These are phyloP conservation scores for Collybiopsis luxurians DNA, from an alignment of 768 basidiomycete species.

Conservation along the genomic window DNA sequence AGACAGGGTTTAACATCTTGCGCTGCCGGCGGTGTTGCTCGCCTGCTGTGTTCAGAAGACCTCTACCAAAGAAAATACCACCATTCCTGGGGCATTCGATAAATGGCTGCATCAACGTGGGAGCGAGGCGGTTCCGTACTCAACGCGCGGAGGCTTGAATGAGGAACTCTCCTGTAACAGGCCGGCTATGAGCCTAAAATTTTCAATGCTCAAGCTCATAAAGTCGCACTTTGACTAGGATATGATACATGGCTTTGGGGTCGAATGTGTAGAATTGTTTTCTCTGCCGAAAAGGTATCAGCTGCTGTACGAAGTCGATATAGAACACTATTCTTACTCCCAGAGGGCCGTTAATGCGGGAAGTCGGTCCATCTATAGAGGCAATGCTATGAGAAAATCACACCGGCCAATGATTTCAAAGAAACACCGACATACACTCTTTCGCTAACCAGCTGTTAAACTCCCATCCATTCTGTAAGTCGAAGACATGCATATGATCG, in stretches of 20 bases:
- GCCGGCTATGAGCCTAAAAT: background rate
- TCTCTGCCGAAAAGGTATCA: no score
- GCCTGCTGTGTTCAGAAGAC: background rate
- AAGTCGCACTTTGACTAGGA: background rate
- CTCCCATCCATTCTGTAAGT: slow-evolving; percentile 2
- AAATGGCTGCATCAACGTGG: no score
- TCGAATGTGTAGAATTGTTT: slow-evolving; percentile 9
- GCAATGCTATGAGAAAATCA: no score
- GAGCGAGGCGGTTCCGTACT: background rate
- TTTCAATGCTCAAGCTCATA: background rate
- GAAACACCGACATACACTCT: background rate
- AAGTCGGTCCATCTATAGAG: no score
- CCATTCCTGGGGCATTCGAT: no score
- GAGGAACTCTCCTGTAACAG: background rate
- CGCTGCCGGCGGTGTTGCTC: slow-evolving; percentile 21
- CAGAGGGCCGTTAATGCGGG: no score
- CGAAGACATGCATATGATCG: background rate
- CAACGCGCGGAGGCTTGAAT: background rate
- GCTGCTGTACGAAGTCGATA: no score
- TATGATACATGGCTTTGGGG: slow-evolving; percentile 7
- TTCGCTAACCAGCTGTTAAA: background rate
- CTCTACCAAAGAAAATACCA: background rate
- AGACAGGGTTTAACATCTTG: slow-evolving; percentile 32
- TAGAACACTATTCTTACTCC: no score
- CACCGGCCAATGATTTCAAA: background rate